Base-by-base conservation (phyloP, 1,284 basidiomycete species). In the Tilletiopsis washingtonensis region DNA sequence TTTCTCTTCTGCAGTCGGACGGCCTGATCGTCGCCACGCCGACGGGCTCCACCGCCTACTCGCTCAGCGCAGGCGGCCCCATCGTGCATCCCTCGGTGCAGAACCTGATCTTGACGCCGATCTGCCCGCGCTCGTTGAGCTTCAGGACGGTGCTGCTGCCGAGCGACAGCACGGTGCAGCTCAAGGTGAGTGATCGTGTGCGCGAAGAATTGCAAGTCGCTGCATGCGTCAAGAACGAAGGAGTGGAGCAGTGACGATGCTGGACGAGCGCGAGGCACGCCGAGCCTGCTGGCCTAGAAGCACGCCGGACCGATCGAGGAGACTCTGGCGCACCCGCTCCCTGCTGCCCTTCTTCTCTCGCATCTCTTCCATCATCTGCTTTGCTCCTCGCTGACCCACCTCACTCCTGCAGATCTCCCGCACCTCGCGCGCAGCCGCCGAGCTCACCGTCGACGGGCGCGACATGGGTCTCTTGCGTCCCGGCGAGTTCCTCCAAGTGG, bases 41-140 rank as follows among this genome's bases (percentile, higher is more conserved):
- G 3, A 97, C 91, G 0, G 91, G 91, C 1, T 96, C 91, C 14
- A 97, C 93, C 1, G 91, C 93, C 2, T 97, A 97, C 75, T 94
- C 91, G 1, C 80, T 97, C 29, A 93, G 90, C 1, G 88, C 91
- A 0, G 91, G 91, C 21, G 91, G 91, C 5, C 91, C 93, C 1
- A 96, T 97, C 60, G 88, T 94, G 0, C 91, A 97, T 65, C 93
- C 93, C 0, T 88, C 86, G 2, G 79, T 93, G 19, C 86, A 86
- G 59, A 86, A 88, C 1, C 79, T 97, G 45, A 84, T 97, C 9
- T 77, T 97, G 23, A 96, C 93, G 0, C 91, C 91, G 5, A 94
- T 97, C 60, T 91, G 89, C 65, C 91, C 93, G 23, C 81, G 93
- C 40, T 91, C 88, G 62, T 77, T 97, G 29, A 90, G 86, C 43